Conservation (phyloP, 495 filamentous ascomycete genomes). For the Ascobolus immersus region DNA sequence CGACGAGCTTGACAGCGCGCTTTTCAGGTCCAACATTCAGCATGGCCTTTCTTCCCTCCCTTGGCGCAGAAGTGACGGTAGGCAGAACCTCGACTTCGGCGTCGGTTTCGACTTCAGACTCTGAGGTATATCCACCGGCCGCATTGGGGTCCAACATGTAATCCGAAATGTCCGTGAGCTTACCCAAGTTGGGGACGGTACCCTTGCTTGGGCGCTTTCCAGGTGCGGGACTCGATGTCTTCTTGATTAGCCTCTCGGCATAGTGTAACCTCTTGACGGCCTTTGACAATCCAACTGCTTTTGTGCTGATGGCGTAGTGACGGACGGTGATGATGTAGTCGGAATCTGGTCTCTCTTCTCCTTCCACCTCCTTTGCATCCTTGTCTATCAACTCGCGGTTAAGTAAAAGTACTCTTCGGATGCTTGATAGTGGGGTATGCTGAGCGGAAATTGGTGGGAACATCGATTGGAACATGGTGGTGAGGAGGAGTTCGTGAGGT, state of each 20-base stretch:
- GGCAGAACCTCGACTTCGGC: constrained; percentile 83
- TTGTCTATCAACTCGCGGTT: constrained; percentile 38
- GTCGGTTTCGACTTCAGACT: constrained; percentile 79
- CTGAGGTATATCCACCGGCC: constrained; percentile 63
- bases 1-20: constrained; percentile 67
- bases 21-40: constrained; percentile 33
- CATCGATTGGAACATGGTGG: constrained; percentile 82
- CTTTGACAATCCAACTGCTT: constrained; percentile 56
- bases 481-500: constrained; percentile 79
- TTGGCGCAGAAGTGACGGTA: constrained; percentile 23
- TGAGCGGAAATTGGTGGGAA: constrained; percentile 93
- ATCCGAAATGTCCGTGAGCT: constrained; percentile 78
- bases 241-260: constrained; percentile 39
- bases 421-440: constrained; percentile 60
- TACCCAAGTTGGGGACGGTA: constrained; percentile 64
- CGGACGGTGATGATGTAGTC: constrained; percentile 72
- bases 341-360: constrained; percentile 28
- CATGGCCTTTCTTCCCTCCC: constrained; percentile 9
- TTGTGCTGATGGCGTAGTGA: constrained; percentile 86
- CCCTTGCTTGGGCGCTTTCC: constrained; percentile 29
- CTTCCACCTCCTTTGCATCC: constrained; percentile 9
- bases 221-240: background rate
- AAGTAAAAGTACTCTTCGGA: constrained; percentile 66
- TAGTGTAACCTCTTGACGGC: constrained; percentile 60
- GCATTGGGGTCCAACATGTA: constrained; percentile 71